Base-by-base conservation (phyloP, 2,329 filamentous ascomycete genomes). In the Scedosporium apiospermum region DNA sequence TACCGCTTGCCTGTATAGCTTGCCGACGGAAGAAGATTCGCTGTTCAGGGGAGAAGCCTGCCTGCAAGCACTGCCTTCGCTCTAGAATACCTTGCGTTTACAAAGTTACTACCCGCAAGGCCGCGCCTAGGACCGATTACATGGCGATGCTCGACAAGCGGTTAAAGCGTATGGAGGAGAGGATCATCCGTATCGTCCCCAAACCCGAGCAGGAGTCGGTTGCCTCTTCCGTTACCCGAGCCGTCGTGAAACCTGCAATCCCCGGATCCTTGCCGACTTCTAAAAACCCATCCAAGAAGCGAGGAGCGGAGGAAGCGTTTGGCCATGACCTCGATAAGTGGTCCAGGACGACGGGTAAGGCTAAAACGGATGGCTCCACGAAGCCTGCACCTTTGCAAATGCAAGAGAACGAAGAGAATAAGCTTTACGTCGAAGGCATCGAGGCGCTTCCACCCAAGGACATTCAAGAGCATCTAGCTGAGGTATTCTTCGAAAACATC, bases 121-220 rank as follows among this genome's bases (percentile, higher is more conserved):
- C 93, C 1, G 92, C 93, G 3, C 95, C 95, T 2, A 84, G 95
- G 61, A 98, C 95, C 18, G 95, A 98, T 75, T 98, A 98, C 75
- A 98, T 98, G 95, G 92, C 93, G 51, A 98, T 98, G 92, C 78
- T 98, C 69, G 95, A 98, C 76, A 97, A 96, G 76, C 85, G 95
- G 61, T 75, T 98, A 67, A 97, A 96, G 78, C 83, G 93, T 63
- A 98, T 98, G 95, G 95, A 99, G 75, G 93, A 98, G 70, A 88
- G 93, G 63, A 95, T 98, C 65, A 96, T 98, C 76, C 96, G 96
- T 73, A 88, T 93, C 64, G 89, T 98, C 30, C 93, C 95, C 0
- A 96, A 93, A 71, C 84, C 91, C 51, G 92, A 96, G 66, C 83
- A 90, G 65, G 87, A 89, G 51, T 79, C 85, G 27, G 80, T 75